Evolutionary conservation across 768 basidiomycete genomes (phyloP).

Genomic region (Phanerochaete sordida): DNA sequence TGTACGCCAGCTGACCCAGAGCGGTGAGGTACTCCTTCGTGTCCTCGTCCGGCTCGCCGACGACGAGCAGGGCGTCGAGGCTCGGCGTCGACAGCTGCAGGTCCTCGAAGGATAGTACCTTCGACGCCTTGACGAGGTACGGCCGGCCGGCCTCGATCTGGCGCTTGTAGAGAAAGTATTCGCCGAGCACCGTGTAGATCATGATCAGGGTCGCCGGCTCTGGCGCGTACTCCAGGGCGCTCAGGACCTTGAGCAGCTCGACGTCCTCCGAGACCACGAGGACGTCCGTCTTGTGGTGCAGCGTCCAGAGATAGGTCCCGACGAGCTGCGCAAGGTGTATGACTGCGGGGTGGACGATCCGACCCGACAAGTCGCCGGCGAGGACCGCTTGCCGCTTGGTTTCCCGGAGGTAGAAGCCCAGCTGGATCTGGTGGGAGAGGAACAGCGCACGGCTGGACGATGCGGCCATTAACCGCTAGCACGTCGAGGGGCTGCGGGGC

Average conservation of each 20-base stretch:
- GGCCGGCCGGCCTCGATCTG: constrained; percentile 17
- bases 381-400: constrained; percentile 22
- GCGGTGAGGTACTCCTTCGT: constrained; percentile 19
- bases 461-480: neutral
- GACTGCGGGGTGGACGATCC: constrained; percentile 21
- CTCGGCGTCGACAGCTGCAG: constrained; percentile 10
- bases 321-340: constrained; percentile 21
- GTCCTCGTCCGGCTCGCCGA: constrained; percentile 11
- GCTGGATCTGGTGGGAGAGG: constrained; percentile 18
- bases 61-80: neutral
- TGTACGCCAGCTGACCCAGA: constrained; percentile 21
- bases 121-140: constrained; percentile 16
- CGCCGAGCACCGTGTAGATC: constrained; percentile 19
- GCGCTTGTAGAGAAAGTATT: constrained; percentile 18
- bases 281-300: constrained; percentile 10
- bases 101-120: constrained; percentile 11
- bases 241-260: constrained; percentile 9
- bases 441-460: constrained; percentile 19
- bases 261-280: constrained; percentile 14
- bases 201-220: constrained; percentile 18
- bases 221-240: constrained; percentile 7
- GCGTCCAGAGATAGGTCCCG: constrained; percentile 21
- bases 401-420: constrained; percentile 18
- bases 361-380: constrained; percentile 19
- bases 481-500: neutral